phyloP scores from a whole-genome alignment of 371 early-diverging fungal genomes.

The Sporodiniella umbellata region DNA sequence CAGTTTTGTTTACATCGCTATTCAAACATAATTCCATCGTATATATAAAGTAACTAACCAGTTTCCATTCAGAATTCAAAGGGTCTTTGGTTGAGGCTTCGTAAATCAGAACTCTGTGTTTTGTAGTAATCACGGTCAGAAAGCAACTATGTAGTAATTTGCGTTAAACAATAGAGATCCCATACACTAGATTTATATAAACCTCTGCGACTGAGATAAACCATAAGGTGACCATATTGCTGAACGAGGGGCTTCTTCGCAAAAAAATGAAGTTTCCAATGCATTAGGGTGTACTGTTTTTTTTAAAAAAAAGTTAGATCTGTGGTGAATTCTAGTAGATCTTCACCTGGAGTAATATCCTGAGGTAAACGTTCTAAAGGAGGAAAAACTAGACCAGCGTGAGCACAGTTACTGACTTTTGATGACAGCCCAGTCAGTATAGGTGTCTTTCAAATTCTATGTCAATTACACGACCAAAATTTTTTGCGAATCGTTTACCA shows the following conservation, averaged over 20 bases:
- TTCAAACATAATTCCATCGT: too few relatives aligned
- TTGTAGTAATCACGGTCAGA: slow-evolving; percentile 31
- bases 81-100: slow-evolving; percentile 12
- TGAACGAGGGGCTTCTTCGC: slow-evolving; percentile 24
- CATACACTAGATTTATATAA: background rate
- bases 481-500: slow-evolving; percentile 11
- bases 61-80: slow-evolving; percentile 16
- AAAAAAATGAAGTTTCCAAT: slow-evolving; percentile 14
- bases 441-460: slow-evolving; percentile 21
- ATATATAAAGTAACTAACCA: slow-evolving; percentile 7
- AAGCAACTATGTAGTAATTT: slow-evolving; percentile 16
- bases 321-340: background rate
- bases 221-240: slow-evolving; percentile 30
- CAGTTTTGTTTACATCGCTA: too few relatives aligned
- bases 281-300: slow-evolving; percentile 4
- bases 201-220: slow-evolving; percentile 19
- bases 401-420: slow-evolving; percentile 17
- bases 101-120: slow-evolving; percentile 28
- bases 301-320: background rate
- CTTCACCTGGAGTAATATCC: background rate
- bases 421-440: slow-evolving; percentile 21
- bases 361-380: background rate
- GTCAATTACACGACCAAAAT: background rate
- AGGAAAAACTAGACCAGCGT: slow-evolving; percentile 10
- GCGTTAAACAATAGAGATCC: background rate